Evolutionary conservation across 2,329 filamentous ascomycete species (phyloP).

Genomic region (Metarhizium album): DNA sequence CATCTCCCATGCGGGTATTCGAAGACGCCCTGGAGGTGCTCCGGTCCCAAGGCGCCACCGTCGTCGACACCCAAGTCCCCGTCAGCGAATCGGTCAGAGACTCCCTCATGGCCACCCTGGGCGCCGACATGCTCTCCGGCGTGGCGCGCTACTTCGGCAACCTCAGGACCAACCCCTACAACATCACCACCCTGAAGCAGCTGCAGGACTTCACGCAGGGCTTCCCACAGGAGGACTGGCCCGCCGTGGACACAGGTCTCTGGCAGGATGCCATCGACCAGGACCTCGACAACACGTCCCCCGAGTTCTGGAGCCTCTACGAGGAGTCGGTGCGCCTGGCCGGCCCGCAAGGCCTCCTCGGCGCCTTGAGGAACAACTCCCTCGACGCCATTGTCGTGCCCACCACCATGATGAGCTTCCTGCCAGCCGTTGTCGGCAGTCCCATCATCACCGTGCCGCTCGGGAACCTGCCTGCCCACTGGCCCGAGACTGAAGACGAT

Average conservation of each 20-base stretch:
- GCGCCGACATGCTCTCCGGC: constrained; percentile 46
- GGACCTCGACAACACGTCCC: constrained; percentile 41
- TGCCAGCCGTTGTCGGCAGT: constrained; percentile 45
- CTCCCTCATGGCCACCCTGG: constrained; percentile 25
- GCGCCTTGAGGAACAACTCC: constrained; percentile 40
- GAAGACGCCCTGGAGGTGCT: constrained; percentile 41
- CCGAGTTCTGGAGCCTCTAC: constrained; percentile 48
- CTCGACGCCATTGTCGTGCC: constrained; percentile 52
- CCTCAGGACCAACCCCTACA: constrained; percentile 46
- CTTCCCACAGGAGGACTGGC: constrained; percentile 43
- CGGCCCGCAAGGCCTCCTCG: constrained; percentile 46
- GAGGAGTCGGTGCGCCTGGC: constrained; percentile 40
- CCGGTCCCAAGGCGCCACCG: constrained; percentile 42
- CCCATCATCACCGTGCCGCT: constrained; percentile 53
- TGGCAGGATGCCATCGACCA: constrained; percentile 46
- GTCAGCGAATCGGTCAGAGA: constrained; percentile 10
- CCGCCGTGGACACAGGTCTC: constrained; percentile 40
- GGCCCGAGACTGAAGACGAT: constrained; percentile 31
- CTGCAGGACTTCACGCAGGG: constrained; percentile 44
- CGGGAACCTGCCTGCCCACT: constrained; percentile 43
- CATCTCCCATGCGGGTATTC: constrained; percentile 26
- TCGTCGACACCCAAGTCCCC: constrained; percentile 29
- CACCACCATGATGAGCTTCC: constrained; percentile 32
- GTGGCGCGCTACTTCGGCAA: constrained; percentile 42
- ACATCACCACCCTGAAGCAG: constrained; percentile 39